Base-by-base conservation (phyloP, 129 eudicot species). In the Tagetes patula region DNA sequence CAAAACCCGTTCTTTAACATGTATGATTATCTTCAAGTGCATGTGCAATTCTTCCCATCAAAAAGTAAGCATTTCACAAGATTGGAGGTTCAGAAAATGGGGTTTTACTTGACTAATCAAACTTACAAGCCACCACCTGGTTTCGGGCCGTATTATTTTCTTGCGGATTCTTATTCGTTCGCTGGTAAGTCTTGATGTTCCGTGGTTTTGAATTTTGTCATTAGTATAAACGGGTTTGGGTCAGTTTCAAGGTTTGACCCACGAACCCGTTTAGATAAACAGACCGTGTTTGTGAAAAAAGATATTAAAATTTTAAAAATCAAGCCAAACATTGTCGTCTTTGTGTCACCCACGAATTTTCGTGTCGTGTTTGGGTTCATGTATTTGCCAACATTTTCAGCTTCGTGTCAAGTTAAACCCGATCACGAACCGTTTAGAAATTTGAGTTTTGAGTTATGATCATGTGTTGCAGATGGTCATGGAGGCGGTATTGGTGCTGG, bases 81-180 rank as follows among this genome's bases (percentile, higher is more conserved):
- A 69, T 38, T 88, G 1, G 87, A 83, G 77, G 85, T 94, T 58
- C 90, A 84, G 80, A 84, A 81, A 75, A 62, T 94, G 78, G 99
- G 99, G 5, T 88, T 88, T 85, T 79, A 52, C 75, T 76, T 94
- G 66, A 90, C 89, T 68, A 94, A 88, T 72, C 99, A 94, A 62
- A 86, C 91, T 20, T 90, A 88, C 78, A 94, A 94, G 79, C 99
- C 99, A 31, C 97, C 99, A 43, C 55, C 64, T 6, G 89, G 58
- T 45, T 94, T 94, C 58, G 99, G 99, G n/a, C 97, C 99, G 0
- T 94, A 94, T 77, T 80, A 69, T 83, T 94, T 90, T 73, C 85
- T 94, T 8, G 97, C 97, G 36, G 67, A 82, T 59, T 81, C 94
- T 3, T 94, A 94, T 63, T 6, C 69, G 33, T 94, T 94, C 69